phyloP scores from a whole-genome alignment of 163 green algal species.

The Scenedesmus sp. region DNA sequence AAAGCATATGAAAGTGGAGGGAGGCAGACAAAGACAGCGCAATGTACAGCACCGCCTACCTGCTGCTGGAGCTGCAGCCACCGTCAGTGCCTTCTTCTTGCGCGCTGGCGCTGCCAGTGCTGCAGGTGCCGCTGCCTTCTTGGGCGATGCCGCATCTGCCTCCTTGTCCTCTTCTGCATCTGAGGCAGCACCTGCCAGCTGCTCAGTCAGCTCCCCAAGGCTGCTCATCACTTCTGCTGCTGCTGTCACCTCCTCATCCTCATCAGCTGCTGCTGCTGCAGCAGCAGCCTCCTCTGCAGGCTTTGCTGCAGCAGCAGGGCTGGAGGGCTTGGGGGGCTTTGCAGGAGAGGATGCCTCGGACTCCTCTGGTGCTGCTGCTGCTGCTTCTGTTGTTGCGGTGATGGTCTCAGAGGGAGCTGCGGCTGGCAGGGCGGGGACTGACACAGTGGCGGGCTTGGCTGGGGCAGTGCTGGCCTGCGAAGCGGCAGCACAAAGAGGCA shows the following conservation, averaged over 20 bases:
- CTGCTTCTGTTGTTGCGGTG: background rate
- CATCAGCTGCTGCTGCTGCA: background rate
- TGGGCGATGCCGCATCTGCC: background rate
- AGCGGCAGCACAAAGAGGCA: background rate
- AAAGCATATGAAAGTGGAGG: background rate
- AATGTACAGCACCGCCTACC: background rate
- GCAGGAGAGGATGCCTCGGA: slow-evolving; percentile 8
- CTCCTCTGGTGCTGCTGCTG: background rate
- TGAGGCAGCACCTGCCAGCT: background rate
- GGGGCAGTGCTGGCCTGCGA: background rate
- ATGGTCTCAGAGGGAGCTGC: background rate
- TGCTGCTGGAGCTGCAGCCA: slow-evolving; percentile 8
- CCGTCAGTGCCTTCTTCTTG: slow-evolving; percentile 23
- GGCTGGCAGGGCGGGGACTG: background rate
- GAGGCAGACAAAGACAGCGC: no score
- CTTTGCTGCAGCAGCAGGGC: background rate
- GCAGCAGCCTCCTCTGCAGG: background rate
- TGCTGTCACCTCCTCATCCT: background rate
- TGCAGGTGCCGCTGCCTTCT: slow-evolving; percentile 5
- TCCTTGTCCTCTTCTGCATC: background rate
- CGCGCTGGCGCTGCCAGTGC: background rate
- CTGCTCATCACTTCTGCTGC: background rate
- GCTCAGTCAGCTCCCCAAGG: background rate
- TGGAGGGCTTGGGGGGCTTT: slow-evolving; percentile 14
- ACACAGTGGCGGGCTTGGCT: background rate